phyloP scores from a whole-genome alignment of 2,329 filamentous ascomycete species.

The Zymoseptoria passerinii region DNA sequence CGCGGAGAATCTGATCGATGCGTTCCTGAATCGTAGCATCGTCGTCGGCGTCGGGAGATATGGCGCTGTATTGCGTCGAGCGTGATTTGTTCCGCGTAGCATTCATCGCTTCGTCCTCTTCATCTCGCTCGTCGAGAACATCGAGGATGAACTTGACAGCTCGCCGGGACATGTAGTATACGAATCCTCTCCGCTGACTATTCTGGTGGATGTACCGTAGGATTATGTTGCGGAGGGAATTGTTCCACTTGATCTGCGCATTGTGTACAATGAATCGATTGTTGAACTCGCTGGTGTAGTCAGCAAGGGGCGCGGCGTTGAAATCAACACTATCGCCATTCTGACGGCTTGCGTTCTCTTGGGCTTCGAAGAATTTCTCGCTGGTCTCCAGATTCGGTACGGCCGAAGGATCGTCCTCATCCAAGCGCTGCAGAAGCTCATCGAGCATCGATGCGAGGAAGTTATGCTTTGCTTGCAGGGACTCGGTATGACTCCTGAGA shows the following conservation, averaged over 20 bases:
- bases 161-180: slow-evolving; percentile 92
- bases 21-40: slow-evolving; percentile 68
- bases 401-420: slow-evolving; percentile 48
- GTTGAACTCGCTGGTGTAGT: slow-evolving; percentile 90
- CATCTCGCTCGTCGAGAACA: slow-evolving; percentile 89
- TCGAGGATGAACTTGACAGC: slow-evolving; percentile 98
- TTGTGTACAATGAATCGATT: slow-evolving; percentile 99
- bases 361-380: slow-evolving; percentile 40
- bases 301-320: slow-evolving; percentile 62
- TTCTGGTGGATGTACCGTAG: slow-evolving; percentile 96
- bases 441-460: slow-evolving; percentile 52
- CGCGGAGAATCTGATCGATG: slow-evolving; percentile 75
- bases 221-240: slow-evolving; percentile 88
- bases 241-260: slow-evolving; percentile 97
- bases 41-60: slow-evolving; percentile 47
- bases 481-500: slow-evolving; percentile 48
- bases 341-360: slow-evolving; percentile 38
- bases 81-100: slow-evolving; percentile 21
- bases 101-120: slow-evolving; percentile 45
- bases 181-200: slow-evolving; percentile 86
- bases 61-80: slow-evolving; percentile 20
- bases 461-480: slow-evolving; percentile 49
- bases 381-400: slow-evolving; percentile 36
- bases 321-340: slow-evolving; percentile 51
- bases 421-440: slow-evolving; percentile 48